A percentile compares a stretch with the other conserved stretches of the same genome.
Evolutionary conservation across 768 basidiomycete species (phyloP).

Genomic region (Leccinum imitatum): DNA sequence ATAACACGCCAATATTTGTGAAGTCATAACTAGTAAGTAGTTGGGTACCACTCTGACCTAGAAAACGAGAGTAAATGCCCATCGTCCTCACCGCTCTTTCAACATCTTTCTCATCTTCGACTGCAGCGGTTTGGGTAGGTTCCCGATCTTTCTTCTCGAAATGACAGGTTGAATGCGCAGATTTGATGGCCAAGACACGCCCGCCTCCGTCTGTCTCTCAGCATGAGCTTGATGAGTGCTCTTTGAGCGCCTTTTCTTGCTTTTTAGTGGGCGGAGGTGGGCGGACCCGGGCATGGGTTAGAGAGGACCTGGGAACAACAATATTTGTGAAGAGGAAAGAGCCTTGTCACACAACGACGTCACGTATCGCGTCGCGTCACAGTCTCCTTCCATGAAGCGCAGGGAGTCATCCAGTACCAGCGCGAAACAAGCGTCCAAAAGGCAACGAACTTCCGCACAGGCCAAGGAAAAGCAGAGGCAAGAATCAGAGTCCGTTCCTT

Average conservation of each 20-base stretch:
- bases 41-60: constrained; percentile 4
- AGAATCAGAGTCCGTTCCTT: constrained; percentile 25
- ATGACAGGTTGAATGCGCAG: constrained; percentile 50
- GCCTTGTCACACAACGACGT: constrained; percentile 5
- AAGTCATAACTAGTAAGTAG: not conserved
- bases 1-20: too few relatives aligned
- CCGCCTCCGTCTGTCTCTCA: constrained; percentile 39
- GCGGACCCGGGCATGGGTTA: constrained; percentile 22
- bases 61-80: not conserved
- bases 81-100: constrained; percentile 30
- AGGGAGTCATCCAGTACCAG: not conserved
- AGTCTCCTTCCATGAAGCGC: constrained; percentile 20
- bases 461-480: constrained; percentile 22
- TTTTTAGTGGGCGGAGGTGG: constrained; percentile 35
- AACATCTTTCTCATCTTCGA: constrained; percentile 41
- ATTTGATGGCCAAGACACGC: constrained; percentile 45
- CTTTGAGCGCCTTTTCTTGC: constrained; percentile 28
- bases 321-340: not conserved
- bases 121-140: constrained; percentile 38
- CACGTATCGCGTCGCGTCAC: constrained; percentile 24
- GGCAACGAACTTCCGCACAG: constrained; percentile 10
- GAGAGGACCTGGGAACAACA: constrained; percentile 37
- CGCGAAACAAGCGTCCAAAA: constrained; percentile 12
- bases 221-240: constrained; percentile 42
- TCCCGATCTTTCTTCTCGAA: constrained; percentile 38